phyloP scores from a whole-genome alignment of 805 yeast genomes.

The Metschnikowia cubensis region DNA sequence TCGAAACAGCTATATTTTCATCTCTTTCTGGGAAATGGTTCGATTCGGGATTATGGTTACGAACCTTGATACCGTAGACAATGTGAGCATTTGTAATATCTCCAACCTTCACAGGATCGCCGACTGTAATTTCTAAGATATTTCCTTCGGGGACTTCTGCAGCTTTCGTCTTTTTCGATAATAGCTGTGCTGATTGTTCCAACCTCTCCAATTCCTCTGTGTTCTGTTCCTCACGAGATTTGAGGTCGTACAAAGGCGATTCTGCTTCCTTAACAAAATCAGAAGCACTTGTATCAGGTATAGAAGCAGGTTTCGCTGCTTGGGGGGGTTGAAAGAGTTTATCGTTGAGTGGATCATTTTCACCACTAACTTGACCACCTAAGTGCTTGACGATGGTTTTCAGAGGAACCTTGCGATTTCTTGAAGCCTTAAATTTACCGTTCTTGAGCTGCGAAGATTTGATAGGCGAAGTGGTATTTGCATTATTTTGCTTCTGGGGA shows the following conservation, averaged over 20 bases:
- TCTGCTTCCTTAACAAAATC: constrained; percentile 43
- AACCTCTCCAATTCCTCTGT: neutral
- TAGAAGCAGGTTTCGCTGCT: constrained; percentile 1
- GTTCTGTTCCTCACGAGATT: constrained; percentile 18
- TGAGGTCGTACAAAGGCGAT: constrained; percentile 50
- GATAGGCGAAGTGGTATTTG: constrained; percentile 9
- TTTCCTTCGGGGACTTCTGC: constrained; percentile 13
- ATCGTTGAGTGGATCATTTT: constrained; percentile 27
- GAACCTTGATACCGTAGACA: constrained; percentile 73
- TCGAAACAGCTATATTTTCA: constrained; percentile 45
- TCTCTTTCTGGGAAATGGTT: constrained; percentile 15
- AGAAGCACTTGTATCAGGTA: constrained; percentile 23
- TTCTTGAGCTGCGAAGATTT: constrained; percentile 17
- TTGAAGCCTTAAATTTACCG: constrained; percentile 29
- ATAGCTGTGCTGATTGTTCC: constrained; percentile 11
- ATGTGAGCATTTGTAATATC: constrained; percentile 87
- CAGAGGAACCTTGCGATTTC: constrained; percentile 29
- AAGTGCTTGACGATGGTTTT: constrained; percentile 30
- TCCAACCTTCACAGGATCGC: constrained; percentile 89
- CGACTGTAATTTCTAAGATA: constrained; percentile 64
- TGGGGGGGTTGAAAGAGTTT: neutral
- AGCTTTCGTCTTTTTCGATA: constrained; percentile 6
- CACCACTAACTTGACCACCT: constrained; percentile 10
- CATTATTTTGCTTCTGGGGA: constrained; percentile 4
- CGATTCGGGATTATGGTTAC: constrained; percentile 42